Evolutionary conservation across 1,284 basidiomycete genomes (phyloP).

Genomic region (Trichosporon sp.): DNA sequence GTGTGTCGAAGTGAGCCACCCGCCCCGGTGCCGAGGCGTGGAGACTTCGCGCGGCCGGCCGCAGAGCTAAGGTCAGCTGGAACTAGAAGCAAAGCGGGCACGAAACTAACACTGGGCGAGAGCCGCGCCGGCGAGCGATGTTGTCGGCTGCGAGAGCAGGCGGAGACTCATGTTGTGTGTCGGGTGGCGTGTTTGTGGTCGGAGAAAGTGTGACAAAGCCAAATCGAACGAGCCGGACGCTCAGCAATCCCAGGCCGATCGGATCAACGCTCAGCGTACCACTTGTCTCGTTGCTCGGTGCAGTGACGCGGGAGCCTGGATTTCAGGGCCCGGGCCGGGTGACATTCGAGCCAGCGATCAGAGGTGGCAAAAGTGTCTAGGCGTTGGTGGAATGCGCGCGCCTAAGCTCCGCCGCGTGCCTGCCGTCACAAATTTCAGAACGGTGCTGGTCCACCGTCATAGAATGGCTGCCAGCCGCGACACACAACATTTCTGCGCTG

Average conservation of each 20-base stretch:
- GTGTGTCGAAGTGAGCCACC: conserved; percentile 75
- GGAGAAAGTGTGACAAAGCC: neutral
- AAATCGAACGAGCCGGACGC: neutral
- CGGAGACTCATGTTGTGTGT: conserved; percentile 13
- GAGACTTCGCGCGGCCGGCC: conserved; percentile 5
- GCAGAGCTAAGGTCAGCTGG: conserved; percentile 5
- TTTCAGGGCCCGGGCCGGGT: neutral
- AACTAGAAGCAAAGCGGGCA: neutral
- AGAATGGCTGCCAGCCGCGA: neutral
- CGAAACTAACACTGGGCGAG: conserved; percentile 26
- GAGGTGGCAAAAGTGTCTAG: neutral
- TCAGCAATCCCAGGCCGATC: neutral
- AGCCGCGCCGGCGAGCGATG: conserved; percentile 30
- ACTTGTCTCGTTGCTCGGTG: neutral
- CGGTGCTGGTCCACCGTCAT: neutral
- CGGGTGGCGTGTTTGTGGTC: neutral
- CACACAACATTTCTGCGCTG: neutral
- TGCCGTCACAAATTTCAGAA: conserved; percentile 8
- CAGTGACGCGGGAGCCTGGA: neutral
- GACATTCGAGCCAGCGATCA: conserved; percentile 2
- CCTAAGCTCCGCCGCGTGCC: neutral
- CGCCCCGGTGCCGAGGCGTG: conserved; percentile 10
- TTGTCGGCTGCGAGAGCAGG: conserved; percentile 32
- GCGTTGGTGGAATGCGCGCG: neutral
- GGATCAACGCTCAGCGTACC: neutral